These are phyloP conservation scores for Tetrapisispora fleetii DNA, from an alignment of 805 yeast species.

Conservation along the genomic window DNA sequence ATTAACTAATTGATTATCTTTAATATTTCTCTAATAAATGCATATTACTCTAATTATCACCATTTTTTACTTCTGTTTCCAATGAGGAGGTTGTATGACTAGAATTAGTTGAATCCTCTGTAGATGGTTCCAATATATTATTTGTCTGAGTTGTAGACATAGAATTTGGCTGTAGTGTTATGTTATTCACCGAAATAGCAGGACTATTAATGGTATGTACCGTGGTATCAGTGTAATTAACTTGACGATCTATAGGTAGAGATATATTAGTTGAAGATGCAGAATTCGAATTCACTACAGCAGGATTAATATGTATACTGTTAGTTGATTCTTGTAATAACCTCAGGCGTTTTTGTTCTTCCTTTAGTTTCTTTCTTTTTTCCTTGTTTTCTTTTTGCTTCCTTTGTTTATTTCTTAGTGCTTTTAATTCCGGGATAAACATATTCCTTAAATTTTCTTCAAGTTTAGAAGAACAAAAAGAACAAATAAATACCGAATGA, in stretches of 20 bases:
- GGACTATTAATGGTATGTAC: too few species aligned
- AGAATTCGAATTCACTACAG: not conserved
- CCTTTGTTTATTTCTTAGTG: constrained; percentile 16
- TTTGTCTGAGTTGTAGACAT: not conserved
- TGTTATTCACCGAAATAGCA: too few species aligned
- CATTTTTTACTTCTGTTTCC: too few species aligned
- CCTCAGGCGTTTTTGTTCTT: constrained; percentile 7
- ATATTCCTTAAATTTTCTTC: constrained; percentile 17
- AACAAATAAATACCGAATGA: constrained; percentile 18
- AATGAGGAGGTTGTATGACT: not conserved
- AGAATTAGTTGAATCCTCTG: not conserved
- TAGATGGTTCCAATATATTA: not conserved
- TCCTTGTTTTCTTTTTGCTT: constrained; percentile 23
- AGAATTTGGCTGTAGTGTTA: not conserved
- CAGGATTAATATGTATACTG: not conserved
- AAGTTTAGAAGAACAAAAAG: constrained; percentile 15
- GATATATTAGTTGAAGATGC: not conserved
- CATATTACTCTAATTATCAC: not conserved
- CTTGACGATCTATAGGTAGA: not conserved
- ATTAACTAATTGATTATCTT: too few species aligned
- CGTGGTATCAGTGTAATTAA: too few species aligned
- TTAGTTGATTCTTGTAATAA: not conserved
- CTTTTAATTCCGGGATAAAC: constrained; percentile 19
- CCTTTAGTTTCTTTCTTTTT: constrained; percentile 18
- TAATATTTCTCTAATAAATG: too few species aligned